Evolutionary conservation across 73 alveolate species (phyloP).

Genomic region (Stentor coeruleus): DNA sequence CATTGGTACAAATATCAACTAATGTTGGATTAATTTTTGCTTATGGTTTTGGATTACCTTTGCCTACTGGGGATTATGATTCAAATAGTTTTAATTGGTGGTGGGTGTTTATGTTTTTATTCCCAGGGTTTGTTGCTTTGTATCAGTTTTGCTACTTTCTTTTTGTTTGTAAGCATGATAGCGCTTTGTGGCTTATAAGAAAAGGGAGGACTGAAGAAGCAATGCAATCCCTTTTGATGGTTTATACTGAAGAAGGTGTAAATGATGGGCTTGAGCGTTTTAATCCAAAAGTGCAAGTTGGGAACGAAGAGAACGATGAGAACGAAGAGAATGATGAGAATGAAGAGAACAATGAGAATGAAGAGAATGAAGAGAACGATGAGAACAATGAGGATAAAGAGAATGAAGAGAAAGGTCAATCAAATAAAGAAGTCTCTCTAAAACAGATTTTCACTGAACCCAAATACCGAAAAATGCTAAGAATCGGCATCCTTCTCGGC

Average conservation of each 20-base stretch:
- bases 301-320: background rate
- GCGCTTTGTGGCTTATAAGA: background rate
- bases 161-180: background rate
- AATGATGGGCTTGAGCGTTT: background rate
- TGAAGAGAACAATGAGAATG: too few relatives aligned
- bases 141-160: background rate
- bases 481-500: too few relatives aligned
- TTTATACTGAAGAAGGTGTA: background rate
- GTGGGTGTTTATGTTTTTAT: slow-evolving; percentile 9
- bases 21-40: background rate
- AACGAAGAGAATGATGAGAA: too few relatives aligned
- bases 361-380: too few relatives aligned
- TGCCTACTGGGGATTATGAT: slow-evolving; percentile 6
- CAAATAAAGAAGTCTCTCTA: too few relatives aligned
- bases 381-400: too few relatives aligned
- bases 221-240: background rate
- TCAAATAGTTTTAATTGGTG: background rate
- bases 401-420: too few relatives aligned
- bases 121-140: background rate
- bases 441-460: too few relatives aligned
- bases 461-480: too few relatives aligned
- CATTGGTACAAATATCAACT: background rate
- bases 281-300: background rate
- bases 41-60: background rate
- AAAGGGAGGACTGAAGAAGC: background rate